Conservation (phyloP, 495 filamentous ascomycete species). For the Antarctomyces pellizariae region DNA sequence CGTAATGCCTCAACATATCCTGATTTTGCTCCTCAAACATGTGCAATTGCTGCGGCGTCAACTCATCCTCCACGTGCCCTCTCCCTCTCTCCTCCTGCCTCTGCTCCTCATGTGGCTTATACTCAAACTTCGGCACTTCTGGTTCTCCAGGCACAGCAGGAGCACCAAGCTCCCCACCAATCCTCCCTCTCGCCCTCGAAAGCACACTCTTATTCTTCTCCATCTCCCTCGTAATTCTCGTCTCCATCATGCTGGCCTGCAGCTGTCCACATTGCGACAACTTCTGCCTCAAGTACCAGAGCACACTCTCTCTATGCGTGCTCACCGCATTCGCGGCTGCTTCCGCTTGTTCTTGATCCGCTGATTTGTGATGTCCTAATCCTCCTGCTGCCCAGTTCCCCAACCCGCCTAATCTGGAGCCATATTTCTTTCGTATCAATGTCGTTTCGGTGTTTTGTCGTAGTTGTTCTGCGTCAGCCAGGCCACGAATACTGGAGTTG, state of each 20-base stretch:
- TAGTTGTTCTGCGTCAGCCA: constrained; percentile 61
- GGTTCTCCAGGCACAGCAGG: constrained; percentile 6
- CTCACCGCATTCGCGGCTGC: constrained; percentile 32
- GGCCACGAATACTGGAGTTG: constrained; percentile 45
- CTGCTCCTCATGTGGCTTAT: constrained; percentile 9
- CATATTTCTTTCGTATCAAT: constrained; percentile 45
- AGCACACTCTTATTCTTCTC: constrained; percentile 78
- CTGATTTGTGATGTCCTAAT: constrained; percentile 15
- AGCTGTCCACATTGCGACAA: constrained; percentile 52
- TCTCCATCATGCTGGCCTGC: constrained; percentile 82
- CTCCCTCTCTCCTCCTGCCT: constrained; percentile 16
- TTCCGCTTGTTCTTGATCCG: constrained; percentile 48
- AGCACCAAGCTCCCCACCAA: constrained; percentile 8
- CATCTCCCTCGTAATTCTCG: constrained; percentile 53
- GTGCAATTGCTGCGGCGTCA: constrained; percentile 68
- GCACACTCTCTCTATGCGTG: constrained; percentile 49
- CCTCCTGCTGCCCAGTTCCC: constrained; percentile 53
- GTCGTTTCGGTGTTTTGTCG: constrained; percentile 46
- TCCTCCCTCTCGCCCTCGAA: constrained; percentile 32
- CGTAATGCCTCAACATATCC: constrained; percentile 75
- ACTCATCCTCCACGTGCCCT: constrained; percentile 28
- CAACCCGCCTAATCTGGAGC: constrained; percentile 29
- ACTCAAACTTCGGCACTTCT: constrained; percentile 4
- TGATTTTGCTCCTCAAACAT: constrained; percentile 88
- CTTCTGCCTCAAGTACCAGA: constrained; percentile 55